Evolutionary conservation across 768 basidiomycete genomes (phyloP), one percentile per base, ranked within the genome.

Genomic region (Boletus pseudopeckii): DNA sequence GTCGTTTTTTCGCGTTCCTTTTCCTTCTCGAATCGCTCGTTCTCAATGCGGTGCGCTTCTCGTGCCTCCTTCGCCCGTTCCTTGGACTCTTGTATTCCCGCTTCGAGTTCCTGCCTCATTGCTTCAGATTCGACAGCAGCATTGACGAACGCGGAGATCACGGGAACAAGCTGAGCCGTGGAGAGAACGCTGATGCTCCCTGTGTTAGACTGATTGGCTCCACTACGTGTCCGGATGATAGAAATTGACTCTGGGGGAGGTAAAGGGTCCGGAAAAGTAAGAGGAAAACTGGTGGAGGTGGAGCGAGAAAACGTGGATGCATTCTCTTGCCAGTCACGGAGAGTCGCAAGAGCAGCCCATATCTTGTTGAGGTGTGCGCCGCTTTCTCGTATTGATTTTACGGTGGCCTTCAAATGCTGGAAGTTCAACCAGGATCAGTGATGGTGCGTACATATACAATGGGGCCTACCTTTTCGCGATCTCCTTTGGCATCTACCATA

Each of bases 101-200:
- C 72, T 10, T 90, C 89, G 15, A 92, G 69, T 50, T 84, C 86
- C 30, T 80, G 77, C 13, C 81, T 79, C 20, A 87, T 69, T 17
- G 64, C 60, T 42, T 74, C 69, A 8, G 83, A 77, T 26, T 76
- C 67, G 17, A 83, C 59, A 2, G 73, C 77, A 7, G 69, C 68
- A 37, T 86, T 75, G 14, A 87, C 77, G n/a, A 92, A 72, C 4
- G 80, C 77, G 7, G 76, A 56, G 28, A 91, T 62, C 20, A 88
- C 76, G 15, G 89, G 88, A 14, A 92, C 72, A 60, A 92, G 75
- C 59, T 90, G 90, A 5, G 77, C 77, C 0, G 86, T 73, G 18
- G 63, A 65, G 5, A 72, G 66, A 61, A 76, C 77, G 56, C 55
- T 71, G 52, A 67, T 73, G 52, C 50, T 53, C 36, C 53, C 69